Conservation (phyloP, 768 basidiomycete species). For the Lanmaoa pseudosensibilis region DNA sequence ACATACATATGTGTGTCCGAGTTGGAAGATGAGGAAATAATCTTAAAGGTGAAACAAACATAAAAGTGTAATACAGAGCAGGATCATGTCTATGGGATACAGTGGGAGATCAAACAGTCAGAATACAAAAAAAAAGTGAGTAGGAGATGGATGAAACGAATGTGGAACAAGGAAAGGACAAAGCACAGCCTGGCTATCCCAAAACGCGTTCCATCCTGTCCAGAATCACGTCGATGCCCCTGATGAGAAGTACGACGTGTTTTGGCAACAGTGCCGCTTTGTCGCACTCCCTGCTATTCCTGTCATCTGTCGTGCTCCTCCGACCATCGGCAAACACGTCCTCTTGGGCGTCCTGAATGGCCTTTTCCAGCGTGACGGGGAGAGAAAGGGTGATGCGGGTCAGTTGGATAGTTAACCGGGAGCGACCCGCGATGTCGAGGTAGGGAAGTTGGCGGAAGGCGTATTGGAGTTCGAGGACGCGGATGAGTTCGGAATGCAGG, state of each 20-base stretch:
- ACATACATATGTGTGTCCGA: too few species aligned
- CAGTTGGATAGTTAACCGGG: conserved; percentile 73
- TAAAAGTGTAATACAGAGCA: not conserved
- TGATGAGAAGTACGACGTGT: conserved; percentile 58
- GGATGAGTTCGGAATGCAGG: conserved; percentile 68
- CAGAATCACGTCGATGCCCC: conserved; percentile 59
- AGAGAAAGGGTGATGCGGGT: conserved; percentile 74
- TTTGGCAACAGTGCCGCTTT: conserved; percentile 50
- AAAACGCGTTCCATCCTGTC: conserved; percentile 65
- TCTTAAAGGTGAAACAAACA: not conserved
- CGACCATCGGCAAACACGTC: conserved; percentile 8
- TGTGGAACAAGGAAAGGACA: too few species aligned
- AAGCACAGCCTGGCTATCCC: too few species aligned
- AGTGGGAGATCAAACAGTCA: not conserved
- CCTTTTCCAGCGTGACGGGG: conserved; percentile 71
- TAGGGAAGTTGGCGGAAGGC: conserved; percentile 74
- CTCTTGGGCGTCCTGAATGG: conserved; percentile 46
- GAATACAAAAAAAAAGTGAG: too few species aligned
- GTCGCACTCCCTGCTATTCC: conserved; percentile 15
- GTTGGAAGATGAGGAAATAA: not conserved
- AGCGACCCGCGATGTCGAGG: conserved; percentile 73
- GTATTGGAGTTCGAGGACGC: conserved; percentile 79
- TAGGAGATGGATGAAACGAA: too few species aligned
- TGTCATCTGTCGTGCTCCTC: conserved; percentile 3
- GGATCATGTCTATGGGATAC: not conserved